Conservation (phyloP, 441 rosid genomes). For the Lepidium campestre region DNA sequence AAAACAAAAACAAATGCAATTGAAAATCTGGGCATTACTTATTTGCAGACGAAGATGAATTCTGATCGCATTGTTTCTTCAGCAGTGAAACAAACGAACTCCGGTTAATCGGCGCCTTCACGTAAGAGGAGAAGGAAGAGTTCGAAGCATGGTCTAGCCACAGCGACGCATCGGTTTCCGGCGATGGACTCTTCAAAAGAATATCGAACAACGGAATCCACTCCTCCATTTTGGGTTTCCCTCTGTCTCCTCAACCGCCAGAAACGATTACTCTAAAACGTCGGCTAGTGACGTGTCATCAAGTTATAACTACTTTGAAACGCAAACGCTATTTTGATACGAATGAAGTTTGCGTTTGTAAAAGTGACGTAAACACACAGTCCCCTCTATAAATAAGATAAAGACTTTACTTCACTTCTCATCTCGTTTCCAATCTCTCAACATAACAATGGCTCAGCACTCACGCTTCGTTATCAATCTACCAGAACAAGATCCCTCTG, state of each 20-base stretch:
- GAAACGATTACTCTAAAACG: not conserved
- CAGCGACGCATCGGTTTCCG: conserved; percentile 65
- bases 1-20: not conserved
- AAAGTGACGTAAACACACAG: not conserved
- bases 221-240: conserved; percentile 38
- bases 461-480: not conserved
- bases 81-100: conserved; percentile 62
- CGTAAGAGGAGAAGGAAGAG: conserved; percentile 6
- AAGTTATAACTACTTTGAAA: not conserved
- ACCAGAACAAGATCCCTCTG: no score
- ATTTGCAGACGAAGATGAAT: conserved; percentile 29
- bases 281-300: not conserved
- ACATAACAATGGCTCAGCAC: not conserved
- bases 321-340: not conserved
- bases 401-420: not conserved
- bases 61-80: conserved; percentile 26
- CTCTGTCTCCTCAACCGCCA: not conserved
- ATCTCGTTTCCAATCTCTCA: conserved; percentile 40
- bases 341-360: no score
- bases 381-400: not conserved
- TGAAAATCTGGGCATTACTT: conserved; percentile 26
- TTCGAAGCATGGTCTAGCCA: conserved; percentile 55
- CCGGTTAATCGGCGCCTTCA: conserved; percentile 38
- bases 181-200: conserved; percentile 49
- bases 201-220: conserved; percentile 65